Conservation (phyloP, 805 yeast species). For the Saturnispora quitensis region DNA sequence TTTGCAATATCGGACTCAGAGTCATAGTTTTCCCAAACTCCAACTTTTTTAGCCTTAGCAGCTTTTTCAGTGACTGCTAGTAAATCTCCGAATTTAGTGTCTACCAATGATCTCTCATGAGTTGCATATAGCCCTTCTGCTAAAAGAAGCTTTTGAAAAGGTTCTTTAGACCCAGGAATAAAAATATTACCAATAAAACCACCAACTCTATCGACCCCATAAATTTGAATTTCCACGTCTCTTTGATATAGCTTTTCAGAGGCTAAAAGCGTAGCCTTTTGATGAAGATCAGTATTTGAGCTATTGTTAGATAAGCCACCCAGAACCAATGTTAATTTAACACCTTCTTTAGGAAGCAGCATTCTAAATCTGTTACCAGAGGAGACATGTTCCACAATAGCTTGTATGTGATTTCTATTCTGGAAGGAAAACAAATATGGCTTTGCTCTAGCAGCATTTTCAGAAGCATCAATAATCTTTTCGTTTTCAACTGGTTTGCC, state of each 20-base stretch:
- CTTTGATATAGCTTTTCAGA: constrained; percentile 55
- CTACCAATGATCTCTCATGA: constrained; percentile 56
- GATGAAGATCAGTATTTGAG: constrained; percentile 30
- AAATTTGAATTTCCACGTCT: constrained; percentile 61
- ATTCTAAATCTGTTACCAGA: constrained; percentile 62
- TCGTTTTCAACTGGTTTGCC: constrained; percentile 49
- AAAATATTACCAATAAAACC: constrained; percentile 69
- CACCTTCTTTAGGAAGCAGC: constrained; percentile 60
- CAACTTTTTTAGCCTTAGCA: constrained; percentile 47
- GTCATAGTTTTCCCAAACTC: constrained; percentile 60
- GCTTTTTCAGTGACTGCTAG: constrained; percentile 51
- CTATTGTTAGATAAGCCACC: constrained; percentile 55
- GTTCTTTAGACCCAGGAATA: constrained; percentile 39
- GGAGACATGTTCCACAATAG: constrained; percentile 63
- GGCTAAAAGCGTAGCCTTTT: constrained; percentile 46
- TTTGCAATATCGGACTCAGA: constrained; percentile 29
- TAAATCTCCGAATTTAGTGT: constrained; percentile 45
- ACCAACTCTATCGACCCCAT: constrained; percentile 67
- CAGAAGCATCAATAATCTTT: constrained; percentile 73
- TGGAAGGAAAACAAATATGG: constrained; percentile 63
- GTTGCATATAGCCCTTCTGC: constrained; percentile 54
- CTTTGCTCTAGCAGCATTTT: constrained; percentile 59
- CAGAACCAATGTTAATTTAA: constrained; percentile 58
- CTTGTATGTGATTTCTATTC: constrained; percentile 55
- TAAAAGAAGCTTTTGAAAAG: constrained; percentile 50